These are phyloP conservation scores for Cubamyces sp. DNA, from an alignment of 768 basidiomycete species.

Conservation along the genomic window DNA sequence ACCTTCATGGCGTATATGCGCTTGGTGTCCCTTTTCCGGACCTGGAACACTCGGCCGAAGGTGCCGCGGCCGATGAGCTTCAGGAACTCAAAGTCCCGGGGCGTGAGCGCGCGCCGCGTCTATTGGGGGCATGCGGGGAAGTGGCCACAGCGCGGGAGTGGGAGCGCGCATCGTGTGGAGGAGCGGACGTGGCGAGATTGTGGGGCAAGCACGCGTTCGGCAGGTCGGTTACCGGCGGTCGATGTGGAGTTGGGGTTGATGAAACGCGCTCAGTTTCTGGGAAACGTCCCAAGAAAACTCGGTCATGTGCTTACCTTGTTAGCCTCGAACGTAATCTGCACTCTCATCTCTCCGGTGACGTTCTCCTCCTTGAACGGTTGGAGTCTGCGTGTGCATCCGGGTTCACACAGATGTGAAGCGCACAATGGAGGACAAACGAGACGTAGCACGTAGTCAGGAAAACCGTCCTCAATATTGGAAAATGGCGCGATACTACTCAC, in stretches of 20 bases:
- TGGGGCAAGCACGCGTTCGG: slow-evolving; percentile 12
- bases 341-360: slow-evolving; percentile 90
- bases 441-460: background rate
- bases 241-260: slow-evolving; percentile 6
- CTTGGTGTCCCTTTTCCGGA: slow-evolving; percentile 96
- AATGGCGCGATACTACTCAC: slow-evolving; percentile 50
- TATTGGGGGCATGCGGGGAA: slow-evolving; percentile 32
- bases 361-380: slow-evolving; percentile 76
- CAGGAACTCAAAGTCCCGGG: slow-evolving; percentile 97
- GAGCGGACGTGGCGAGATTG: background rate
- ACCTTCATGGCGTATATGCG: slow-evolving; percentile 99
- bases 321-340: slow-evolving; percentile 93
- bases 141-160: background rate
- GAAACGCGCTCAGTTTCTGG: slow-evolving; percentile 11
- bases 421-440: background rate
- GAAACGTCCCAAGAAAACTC: background rate
- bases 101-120: slow-evolving; percentile 87
- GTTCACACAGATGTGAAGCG: slow-evolving; percentile 15
- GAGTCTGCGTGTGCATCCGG: slow-evolving; percentile 51
- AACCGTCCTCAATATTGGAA: background rate
- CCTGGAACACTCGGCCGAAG: slow-evolving; percentile 98
- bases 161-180: background rate
- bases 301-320: slow-evolving; percentile 65
- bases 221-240: background rate
- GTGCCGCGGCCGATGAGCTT: slow-evolving; percentile 98